These are phyloP conservation scores for Venturia carpophila DNA, from an alignment of 2,329 filamentous ascomycete species.

Conservation along the genomic window DNA sequence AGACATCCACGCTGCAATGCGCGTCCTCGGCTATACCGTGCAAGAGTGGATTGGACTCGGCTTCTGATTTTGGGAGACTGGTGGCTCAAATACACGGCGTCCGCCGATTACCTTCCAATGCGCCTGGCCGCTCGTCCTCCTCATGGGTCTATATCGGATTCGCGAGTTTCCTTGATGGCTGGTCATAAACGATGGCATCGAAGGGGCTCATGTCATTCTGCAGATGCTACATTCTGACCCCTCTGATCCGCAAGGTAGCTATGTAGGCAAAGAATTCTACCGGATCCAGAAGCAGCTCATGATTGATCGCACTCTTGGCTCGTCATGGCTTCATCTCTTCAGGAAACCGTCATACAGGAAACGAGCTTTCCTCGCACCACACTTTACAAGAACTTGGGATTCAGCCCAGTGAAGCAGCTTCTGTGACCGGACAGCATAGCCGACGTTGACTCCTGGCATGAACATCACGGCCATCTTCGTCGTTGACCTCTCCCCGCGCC, in stretches of 20 bases:
- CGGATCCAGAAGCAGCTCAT: constrained; percentile 28
- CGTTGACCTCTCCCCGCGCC: constrained; percentile 24
- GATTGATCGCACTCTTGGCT: constrained; percentile 25
- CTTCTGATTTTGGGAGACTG: constrained; percentile 25
- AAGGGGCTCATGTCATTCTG: constrained; percentile 23
- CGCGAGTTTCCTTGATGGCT: constrained; percentile 26
- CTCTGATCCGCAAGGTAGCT: constrained; percentile 23
- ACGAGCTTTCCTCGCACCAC: constrained; percentile 23
- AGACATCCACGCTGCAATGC: constrained; percentile 28
- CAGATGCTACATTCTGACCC: constrained; percentile 23
- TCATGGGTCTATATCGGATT: constrained; percentile 20
- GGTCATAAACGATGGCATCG: constrained; percentile 21
- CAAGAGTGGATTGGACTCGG: constrained; percentile 26
- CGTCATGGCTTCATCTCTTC: constrained; percentile 26
- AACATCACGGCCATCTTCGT: constrained; percentile 25
- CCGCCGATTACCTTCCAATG: constrained; percentile 23
- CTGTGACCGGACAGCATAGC: constrained; percentile 27
- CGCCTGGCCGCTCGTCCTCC: constrained; percentile 21
- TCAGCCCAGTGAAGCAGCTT: constrained; percentile 24
- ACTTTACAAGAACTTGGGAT: constrained; percentile 27
- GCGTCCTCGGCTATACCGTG: constrained; percentile 24
- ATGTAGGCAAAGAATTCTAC: constrained; percentile 26
- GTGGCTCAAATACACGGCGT: constrained; percentile 24
- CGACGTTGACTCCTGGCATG: constrained; percentile 25
- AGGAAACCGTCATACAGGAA: constrained; percentile 26